A percentile compares a stretch with the other conserved stretches of the same genome.
Conservation (phyloP, 768 basidiomycete genomes). For the Rhizopogon roseolus region DNA sequence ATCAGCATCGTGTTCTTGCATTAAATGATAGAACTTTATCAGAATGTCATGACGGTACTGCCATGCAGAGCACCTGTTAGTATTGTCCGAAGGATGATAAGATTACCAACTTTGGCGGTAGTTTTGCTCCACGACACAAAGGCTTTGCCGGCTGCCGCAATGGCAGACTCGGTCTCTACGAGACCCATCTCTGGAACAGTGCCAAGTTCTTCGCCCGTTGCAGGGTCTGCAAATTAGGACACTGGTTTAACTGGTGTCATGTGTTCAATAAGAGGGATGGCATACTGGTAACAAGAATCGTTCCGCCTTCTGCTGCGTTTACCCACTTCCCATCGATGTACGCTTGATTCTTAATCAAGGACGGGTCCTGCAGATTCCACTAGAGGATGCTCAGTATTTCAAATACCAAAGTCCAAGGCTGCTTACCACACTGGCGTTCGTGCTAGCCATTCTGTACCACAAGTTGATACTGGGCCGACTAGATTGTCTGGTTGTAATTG, state of each 20-base stretch:
- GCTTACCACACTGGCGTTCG: slow-evolving; percentile 31
- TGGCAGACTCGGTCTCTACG: slow-evolving; percentile 79
- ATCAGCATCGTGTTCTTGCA: slow-evolving; percentile 85
- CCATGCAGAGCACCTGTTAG: neutral
- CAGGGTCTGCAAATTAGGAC: slow-evolving; percentile 63
- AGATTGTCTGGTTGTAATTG: neutral
- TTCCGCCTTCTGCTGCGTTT: slow-evolving; percentile 68
- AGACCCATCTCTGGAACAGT: slow-evolving; percentile 87
- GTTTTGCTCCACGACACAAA: slow-evolving; percentile 86
- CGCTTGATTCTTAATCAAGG: slow-evolving; percentile 69
- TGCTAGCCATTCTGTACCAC: slow-evolving; percentile 52
- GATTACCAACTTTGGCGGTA: slow-evolving; percentile 67
- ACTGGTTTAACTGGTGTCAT: neutral
- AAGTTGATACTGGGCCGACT: neutral
- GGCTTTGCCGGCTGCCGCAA: slow-evolving; percentile 73
- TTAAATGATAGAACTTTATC: slow-evolving; percentile 69
- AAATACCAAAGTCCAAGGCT: neutral
- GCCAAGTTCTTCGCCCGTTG: slow-evolving; percentile 78
- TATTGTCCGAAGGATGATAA: neutral
- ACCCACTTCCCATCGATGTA: slow-evolving; percentile 87
- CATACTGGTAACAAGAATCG: slow-evolving; percentile 74
- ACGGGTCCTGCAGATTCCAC: slow-evolving; percentile 76
- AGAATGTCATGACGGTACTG: slow-evolving; percentile 83
- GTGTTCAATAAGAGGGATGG: slow-evolving; percentile 6
- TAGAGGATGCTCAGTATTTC: slow-evolving; percentile 18